phyloP scores from a whole-genome alignment of 2,329 filamentous ascomycete species.

The Hypoxylon sp. region DNA sequence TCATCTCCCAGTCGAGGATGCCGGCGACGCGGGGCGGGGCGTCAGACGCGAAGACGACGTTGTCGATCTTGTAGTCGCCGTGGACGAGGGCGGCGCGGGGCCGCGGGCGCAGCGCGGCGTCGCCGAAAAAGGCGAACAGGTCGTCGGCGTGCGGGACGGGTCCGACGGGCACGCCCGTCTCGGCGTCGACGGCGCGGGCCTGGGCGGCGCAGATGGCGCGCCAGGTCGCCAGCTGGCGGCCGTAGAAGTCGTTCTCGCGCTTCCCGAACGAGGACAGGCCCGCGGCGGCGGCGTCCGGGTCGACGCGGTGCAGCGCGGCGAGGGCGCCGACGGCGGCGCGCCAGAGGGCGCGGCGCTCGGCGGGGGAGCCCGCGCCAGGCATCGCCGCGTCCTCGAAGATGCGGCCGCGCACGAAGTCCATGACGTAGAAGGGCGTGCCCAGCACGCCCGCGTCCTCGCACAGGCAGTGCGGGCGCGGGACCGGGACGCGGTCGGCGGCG shows the following conservation, averaged over 20 bases:
- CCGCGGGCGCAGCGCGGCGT: conserved; percentile 72
- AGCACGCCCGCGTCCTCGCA: conserved; percentile 84
- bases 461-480: conserved; percentile 82
- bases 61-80: conserved; percentile 97
- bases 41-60: conserved; percentile 87
- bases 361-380: conserved; percentile 66
- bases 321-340: conserved; percentile 82
- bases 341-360: conserved; percentile 83
- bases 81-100: conserved; percentile 86
- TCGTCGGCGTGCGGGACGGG: conserved; percentile 84
- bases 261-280: conserved; percentile 79
- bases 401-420: conserved; percentile 93
- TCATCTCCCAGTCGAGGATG: conserved; percentile 98
- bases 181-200: conserved; percentile 75
- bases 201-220: conserved; percentile 79
- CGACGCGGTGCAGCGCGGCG: conserved; percentile 82
- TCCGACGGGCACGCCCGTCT: conserved; percentile 79
- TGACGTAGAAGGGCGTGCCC: conserved; percentile 95
- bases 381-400: conserved; percentile 91
- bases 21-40: conserved; percentile 89
- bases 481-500: conserved; percentile 77
- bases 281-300: conserved; percentile 69
- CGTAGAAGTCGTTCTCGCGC: conserved; percentile 78
- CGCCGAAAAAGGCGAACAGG: conserved; percentile 78
- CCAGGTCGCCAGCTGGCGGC: conserved; percentile 85